Evolutionary conservation across 164 flowering plant genomes (phyloP), one percentile per base, ranked within the genome.

Genomic region (Warburgia ugandensis): DNA sequence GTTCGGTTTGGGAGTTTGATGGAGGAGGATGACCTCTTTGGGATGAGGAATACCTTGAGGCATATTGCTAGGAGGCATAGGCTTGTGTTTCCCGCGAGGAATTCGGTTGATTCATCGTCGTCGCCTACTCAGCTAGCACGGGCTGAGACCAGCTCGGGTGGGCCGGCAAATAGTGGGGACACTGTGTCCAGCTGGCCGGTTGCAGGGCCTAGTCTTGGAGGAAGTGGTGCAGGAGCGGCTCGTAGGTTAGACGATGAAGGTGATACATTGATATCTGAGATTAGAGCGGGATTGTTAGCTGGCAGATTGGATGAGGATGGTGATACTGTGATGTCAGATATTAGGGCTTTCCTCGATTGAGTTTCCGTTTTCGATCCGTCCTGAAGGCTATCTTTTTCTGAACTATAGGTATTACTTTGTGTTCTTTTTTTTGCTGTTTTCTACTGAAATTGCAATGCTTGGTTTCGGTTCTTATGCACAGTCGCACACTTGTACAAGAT

Each of bases 131-230:
- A 56, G 62, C 47, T 72, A 56, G 76, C 65, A 0, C 66, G 66
- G 56, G 71, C 65, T 14, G 77, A 64, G 64, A 64, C 53, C 0
- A 68, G 71, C 22, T 50, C 63, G 3, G 56, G 58, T 13, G 75
- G 68, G 5, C 72, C 73, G 7, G 70, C 68, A 7, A 70, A 65
- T 41, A 70, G 77, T 29, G 77, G 73, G 39, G 79, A 74, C 68
- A 69, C 77, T 41, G 75, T 74, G 25, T 77, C 75, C n/a, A 72
- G 77, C 53, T 62, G 59, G 60, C 71, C 64, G 9, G 59, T 58
- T 17, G 70, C 57, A 52, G 74, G 59, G 16, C 52, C 44, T 22
- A 62, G 53, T 37, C 21, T 45, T 35, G 38, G 36, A 12, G 65
- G 54, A 5, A 57, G 52, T 29, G 68, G 56, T n/a, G 49, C 12